Evolutionary conservation across 129 eudicot genomes (phyloP).

Genomic region (Tagetes erecta): DNA sequence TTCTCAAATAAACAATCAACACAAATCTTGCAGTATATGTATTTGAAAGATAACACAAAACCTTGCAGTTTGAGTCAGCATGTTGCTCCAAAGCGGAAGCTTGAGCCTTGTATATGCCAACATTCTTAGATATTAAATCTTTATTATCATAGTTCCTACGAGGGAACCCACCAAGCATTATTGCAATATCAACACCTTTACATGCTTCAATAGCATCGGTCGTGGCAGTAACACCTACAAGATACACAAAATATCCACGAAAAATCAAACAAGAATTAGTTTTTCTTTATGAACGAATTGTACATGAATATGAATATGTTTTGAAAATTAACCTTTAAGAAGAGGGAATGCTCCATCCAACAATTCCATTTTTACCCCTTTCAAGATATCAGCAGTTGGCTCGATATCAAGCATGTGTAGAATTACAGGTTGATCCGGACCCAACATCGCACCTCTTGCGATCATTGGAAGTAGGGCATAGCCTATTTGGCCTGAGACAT

Average conservation of each 20-base stretch:
- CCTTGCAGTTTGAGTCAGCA: conserved; percentile 76
- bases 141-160: conserved; percentile 63
- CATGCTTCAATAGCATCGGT: conserved; percentile 79
- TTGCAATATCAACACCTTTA: conserved; percentile 69
- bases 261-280: background rate
- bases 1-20: background rate
- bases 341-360: conserved; percentile 93
- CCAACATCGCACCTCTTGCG: conserved; percentile 88
- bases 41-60: conserved; percentile 8
- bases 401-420: conserved; percentile 90
- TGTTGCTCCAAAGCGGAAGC: conserved; percentile 83
- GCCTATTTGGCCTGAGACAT: conserved; percentile 78
- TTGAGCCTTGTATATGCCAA: conserved; percentile 77
- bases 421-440: conserved; percentile 81
- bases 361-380: conserved; percentile 90
- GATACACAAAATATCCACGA: background rate
- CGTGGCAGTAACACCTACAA: conserved; percentile 73
- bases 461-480: conserved; percentile 96
- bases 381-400: conserved; percentile 73
- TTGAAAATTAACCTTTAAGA: conserved; percentile 57
- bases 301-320: background rate
- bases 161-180: conserved; percentile 90
- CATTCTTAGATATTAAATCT: conserved; percentile 69
- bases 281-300: background rate
- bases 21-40: background rate